Evolutionary conservation across 768 basidiomycete species (phyloP), one percentile per base, ranked within the genome.

Genomic region (Hygrophorus russula): DNA sequence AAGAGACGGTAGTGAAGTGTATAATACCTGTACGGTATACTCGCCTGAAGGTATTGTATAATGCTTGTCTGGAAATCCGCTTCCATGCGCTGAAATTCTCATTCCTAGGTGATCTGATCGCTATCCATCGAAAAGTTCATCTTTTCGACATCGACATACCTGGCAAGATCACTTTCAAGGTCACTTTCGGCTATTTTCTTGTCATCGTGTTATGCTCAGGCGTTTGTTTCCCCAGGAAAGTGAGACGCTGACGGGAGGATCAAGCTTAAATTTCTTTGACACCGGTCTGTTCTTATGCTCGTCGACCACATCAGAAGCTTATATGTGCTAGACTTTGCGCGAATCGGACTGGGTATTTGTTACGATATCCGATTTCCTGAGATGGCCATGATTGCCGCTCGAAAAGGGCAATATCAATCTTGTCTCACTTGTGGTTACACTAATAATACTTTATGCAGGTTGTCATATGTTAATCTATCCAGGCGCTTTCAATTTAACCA

Each of bases 61-160:
- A 13, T 19, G 24, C 24, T 24, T 7, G 7, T 24, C 7, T 24
- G 24, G 7, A 13, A 37, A 31, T 30, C 52, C 13, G 17, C 35
- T 15, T 13, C 13, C 14, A 19, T 13, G 31, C 45, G 41, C 45
- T 49, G 41, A 46, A 20, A 17, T 39, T 24, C 47, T 11, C 7
- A 11, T 19, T 36, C n/a, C 3, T 46, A 89, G 92, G 93, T 18
- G 78, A 88, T 42, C 71, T 98, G 18, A 74, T 98, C 11, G 83
- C 84, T 0, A 77, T 74, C 31, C 91, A 98, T 62, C 81, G 94
- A 42, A 99, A 99, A 61, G 74, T 98, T 1, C 96, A 99, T 57
- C 68, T 99, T 4, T 99, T 98, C 61, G 94, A 99, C 58, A 97
- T 98, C 48, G 91, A 98, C 56, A 94, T 99, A 41, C 85, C 86